Conservation (phyloP, 2,329 filamentous ascomycete genomes). For the Cladobotryum protrusum region DNA sequence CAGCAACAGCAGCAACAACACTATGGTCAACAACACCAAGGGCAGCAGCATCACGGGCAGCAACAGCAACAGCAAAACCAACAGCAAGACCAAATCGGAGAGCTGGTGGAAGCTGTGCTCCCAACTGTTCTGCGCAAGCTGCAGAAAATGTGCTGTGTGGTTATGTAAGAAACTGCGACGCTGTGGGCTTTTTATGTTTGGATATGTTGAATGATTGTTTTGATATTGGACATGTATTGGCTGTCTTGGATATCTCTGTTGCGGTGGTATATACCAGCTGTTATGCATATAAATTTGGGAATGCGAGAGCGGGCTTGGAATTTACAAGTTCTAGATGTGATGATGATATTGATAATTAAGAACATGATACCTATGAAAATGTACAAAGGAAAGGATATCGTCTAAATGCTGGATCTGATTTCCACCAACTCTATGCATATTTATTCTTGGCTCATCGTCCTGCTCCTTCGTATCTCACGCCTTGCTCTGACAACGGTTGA, state of each 20-base stretch:
- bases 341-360: background rate
- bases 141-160: constrained; percentile 63
- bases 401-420: background rate
- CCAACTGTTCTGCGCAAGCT: constrained; percentile 57
- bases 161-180: constrained; percentile 53
- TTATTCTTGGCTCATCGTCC: constrained; percentile 1
- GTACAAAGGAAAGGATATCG: background rate
- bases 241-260: background rate
- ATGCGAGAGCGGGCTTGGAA: background rate
- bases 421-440: background rate
- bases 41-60: constrained; percentile 28
- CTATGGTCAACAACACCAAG: constrained; percentile 28
- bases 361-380: background rate
- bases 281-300: background rate
- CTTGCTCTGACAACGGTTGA: background rate
- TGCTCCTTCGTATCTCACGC: background rate
- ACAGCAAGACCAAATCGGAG: constrained; percentile 49
- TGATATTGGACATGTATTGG: background rate
- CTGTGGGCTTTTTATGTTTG: background rate
- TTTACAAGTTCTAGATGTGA: background rate
- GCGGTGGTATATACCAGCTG: no score
- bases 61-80: constrained; percentile 39
- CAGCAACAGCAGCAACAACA: constrained; percentile 18
- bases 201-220: background rate
- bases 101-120: constrained; percentile 55